Evolutionary conservation across 2,329 filamentous ascomycete species (phyloP).

Genomic region (Pseudogymnoascus sp.): DNA sequence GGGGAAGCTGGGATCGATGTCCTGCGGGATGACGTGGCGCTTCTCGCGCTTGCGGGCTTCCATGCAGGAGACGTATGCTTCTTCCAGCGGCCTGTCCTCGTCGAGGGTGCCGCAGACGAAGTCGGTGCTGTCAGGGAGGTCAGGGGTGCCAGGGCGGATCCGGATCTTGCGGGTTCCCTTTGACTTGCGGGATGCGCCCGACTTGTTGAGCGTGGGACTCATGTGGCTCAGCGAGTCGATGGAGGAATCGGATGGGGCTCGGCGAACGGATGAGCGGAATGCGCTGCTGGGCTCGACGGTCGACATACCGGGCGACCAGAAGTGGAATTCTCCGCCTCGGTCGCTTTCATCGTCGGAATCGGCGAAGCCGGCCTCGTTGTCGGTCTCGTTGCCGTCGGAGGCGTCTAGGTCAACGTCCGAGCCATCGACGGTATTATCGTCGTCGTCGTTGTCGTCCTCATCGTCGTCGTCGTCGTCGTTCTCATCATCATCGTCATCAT

Average conservation of each 20-base stretch:
- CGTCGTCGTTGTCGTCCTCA: constrained; percentile 43
- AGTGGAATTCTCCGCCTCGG: constrained; percentile 53
- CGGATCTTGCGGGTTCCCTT: constrained; percentile 34
- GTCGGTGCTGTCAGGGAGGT: constrained; percentile 92
- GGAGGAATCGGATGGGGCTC: constrained; percentile 52
- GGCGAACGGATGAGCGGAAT: constrained; percentile 23
- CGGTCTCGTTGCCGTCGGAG: constrained; percentile 66
- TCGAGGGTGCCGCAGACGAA: constrained; percentile 98
- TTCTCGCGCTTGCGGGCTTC: constrained; percentile 75
- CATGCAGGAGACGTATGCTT: constrained; percentile 79
- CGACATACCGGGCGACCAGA: constrained; percentile 43
- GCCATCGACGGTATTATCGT: constrained; percentile 37
- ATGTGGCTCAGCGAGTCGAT: constrained; percentile 37
- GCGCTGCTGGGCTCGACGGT: constrained; percentile 18
- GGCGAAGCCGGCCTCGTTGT: constrained; percentile 66
- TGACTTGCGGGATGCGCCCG: constrained; percentile 12
- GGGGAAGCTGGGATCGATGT: constrained; percentile 95
- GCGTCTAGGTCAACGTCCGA: constrained; percentile 66
- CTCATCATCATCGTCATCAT: constrained; percentile 40
- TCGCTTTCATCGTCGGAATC: constrained; percentile 61
- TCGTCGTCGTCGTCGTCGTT: constrained; percentile 50
- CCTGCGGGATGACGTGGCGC: constrained; percentile 78
- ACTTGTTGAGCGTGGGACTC: constrained; percentile 17
- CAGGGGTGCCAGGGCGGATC: constrained; percentile 62
- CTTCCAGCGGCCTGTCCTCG: constrained; percentile 89